Base-by-base conservation (phyloP, 2,329 filamentous ascomycete species). In the Fulvia fulva region DNA sequence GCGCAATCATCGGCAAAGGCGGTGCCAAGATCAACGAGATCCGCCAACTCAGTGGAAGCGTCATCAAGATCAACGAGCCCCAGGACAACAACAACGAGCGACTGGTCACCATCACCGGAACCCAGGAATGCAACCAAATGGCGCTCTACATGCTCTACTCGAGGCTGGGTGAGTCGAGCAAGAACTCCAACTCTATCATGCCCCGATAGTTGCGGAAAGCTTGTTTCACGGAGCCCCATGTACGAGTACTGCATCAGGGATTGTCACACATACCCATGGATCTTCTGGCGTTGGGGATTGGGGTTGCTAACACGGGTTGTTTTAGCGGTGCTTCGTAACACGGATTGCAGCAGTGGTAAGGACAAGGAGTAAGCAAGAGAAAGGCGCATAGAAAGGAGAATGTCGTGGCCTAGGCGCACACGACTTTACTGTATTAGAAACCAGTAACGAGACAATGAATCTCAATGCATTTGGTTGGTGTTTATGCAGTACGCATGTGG, bases 11-110 rank as follows among this genome's bases (percentile, higher is more conserved):
- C 68, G 94, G 94, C 71, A 99, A 99, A 79, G 94, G 94, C 62
- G 94, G 94, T 64, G 90, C 91, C 56, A 99, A 99, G 84, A 99
- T 99, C 82, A 99, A 99, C 73, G 94, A 99, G 77, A 99, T 99
- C 65, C 87, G 94, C 67, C 91, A 97, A 75, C 86, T 99, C 68
- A 95, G 90, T 74, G 94, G 93, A 67, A 97, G 93, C 77, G 92
- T 99, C 49, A 97, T 99, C 76, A 99, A 99, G 81, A 99, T 99
- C 81, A 97, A 99, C 74, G 94, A 99, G 75, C 94, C 94, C 1
- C 94, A 97, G 75, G 94, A 97, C 76, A 97, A 96, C 78, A 97
- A 91, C 82, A 99, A 97, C 71, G 94, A 99, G 80, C 88, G 94
- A 63, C 81, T 99, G 59, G 94, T 99, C 58, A 99, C 94, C 16